phyloP scores from a whole-genome alignment of 2,329 filamentous ascomycete genomes.

The Phoma sp. region DNA sequence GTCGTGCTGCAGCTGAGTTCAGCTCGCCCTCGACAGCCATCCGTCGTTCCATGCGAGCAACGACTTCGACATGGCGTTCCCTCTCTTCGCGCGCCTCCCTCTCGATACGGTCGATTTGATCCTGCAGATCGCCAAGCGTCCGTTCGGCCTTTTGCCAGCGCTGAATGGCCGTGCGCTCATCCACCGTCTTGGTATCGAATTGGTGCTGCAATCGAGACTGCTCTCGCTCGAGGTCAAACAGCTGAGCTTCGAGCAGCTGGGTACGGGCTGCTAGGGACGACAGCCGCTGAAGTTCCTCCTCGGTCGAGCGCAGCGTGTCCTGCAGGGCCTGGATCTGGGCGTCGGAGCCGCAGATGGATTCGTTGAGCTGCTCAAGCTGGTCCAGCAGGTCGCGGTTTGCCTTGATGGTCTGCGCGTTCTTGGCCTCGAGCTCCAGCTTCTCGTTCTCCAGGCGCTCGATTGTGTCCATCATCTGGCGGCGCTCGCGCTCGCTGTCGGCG shows the following conservation, averaged over 20 bases:
- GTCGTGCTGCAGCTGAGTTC: conserved; percentile 75
- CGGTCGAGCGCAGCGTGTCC: conserved; percentile 75
- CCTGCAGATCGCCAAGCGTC: conserved; percentile 77
- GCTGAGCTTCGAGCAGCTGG: conserved; percentile 78
- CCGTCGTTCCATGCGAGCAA: conserved; percentile 82
- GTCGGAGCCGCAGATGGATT: conserved; percentile 79
- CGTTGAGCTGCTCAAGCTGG: conserved; percentile 84
- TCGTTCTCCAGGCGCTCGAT: conserved; percentile 77
- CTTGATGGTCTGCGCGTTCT: conserved; percentile 78
- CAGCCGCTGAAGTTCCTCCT: conserved; percentile 76
- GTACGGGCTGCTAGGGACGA: conserved; percentile 76
- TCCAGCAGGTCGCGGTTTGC: conserved; percentile 83
- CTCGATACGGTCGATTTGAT: conserved; percentile 89
- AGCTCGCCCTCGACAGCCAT: conserved; percentile 83
- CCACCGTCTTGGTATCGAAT: conserved; percentile 70
- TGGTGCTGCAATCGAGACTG: conserved; percentile 74
- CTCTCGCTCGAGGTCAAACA: conserved; percentile 80
- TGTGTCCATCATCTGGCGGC: conserved; percentile 70
- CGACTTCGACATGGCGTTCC: conserved; percentile 79
- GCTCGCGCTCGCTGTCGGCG: conserved; percentile 87
- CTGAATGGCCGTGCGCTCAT: conserved; percentile 78
- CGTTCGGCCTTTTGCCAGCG: conserved; percentile 87
- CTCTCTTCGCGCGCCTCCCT: conserved; percentile 79
- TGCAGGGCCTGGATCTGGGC: conserved; percentile 78
- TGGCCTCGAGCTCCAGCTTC: conserved; percentile 72